Base-by-base conservation (phyloP, 1,284 basidiomycete genomes). In the Volvariella volvacea region DNA sequence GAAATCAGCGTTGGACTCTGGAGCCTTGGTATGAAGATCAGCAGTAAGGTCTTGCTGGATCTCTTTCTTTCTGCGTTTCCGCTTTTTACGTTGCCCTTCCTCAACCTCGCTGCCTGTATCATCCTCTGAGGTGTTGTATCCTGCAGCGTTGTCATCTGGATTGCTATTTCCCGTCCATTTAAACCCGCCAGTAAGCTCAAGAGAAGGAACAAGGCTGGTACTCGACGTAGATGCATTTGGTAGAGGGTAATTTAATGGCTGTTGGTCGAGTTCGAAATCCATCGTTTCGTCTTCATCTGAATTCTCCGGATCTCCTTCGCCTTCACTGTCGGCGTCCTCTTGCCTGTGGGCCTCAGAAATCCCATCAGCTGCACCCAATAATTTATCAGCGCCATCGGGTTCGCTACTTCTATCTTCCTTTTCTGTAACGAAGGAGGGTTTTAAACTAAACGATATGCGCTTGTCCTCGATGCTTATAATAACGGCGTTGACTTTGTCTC, bases 1-100 rank as follows among this genome's bases (percentile, higher is more conserved):
- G 57, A 97, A 99, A 60, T 99, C 95, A 39, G 88, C 79, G 46
- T 86, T 86, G 1, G 95, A 97, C 60, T 93, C 86, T 1, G 95
- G 94, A n/a, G 71, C 70, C 55, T 81, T 85, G 32, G 74, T 81
- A 45, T 92, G 88, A 70, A 94, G 82, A 49, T 92, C 83, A 16
- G 83, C 87, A 0, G 93, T 94, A 36, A 87, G 67, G 63, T 96
- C 92, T 50, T 83, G 69, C 57, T 92, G 78, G 48, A 91, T 82
- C 58, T 76, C 71, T 57, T 84, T 86, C 55, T 73, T 76, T 54
- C 73, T 78, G 52, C 74, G 77, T 56, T 76, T 83, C 64, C 75
- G 87, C 67, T 72, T 83, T 62, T 73, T 81, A 54, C 62, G 67
- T 0, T 64, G 55, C 3, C 68, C 64, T 12, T 66, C 71, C 6